Evolutionary conservation across 2,329 filamentous ascomycete species (phyloP).

Genomic region (Elsinoe perseae): DNA sequence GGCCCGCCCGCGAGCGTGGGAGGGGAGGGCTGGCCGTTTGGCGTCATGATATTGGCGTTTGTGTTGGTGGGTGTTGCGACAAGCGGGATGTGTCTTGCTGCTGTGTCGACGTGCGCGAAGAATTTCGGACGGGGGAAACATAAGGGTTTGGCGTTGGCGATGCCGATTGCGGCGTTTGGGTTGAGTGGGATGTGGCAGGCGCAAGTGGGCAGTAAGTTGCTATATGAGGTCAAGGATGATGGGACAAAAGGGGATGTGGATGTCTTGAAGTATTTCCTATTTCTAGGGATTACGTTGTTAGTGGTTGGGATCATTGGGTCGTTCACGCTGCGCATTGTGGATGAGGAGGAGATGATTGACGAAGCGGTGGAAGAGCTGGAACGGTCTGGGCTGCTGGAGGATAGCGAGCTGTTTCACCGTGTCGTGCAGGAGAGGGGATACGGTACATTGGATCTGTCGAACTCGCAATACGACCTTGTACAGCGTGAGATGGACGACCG

Average conservation of each 20-base stretch:
- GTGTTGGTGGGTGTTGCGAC: slow-evolving; percentile 75
- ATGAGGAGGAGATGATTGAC: slow-evolving; percentile 81
- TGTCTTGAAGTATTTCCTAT: slow-evolving; percentile 83
- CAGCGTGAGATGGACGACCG: slow-evolving; percentile 40
- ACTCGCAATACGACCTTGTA: slow-evolving; percentile 41
- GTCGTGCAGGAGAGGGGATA: slow-evolving; percentile 48
- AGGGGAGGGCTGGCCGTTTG: slow-evolving; percentile 60
- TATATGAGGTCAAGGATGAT: slow-evolving; percentile 61
- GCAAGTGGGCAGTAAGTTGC: slow-evolving; percentile 70
- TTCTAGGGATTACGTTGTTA: slow-evolving; percentile 65
- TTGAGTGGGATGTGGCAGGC: slow-evolving; percentile 94
- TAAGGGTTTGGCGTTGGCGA: slow-evolving; percentile 78
- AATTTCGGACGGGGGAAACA: slow-evolving; percentile 89
- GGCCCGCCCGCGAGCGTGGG: slow-evolving; percentile 46
- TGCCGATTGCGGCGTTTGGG: slow-evolving; percentile 87
- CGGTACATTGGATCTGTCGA: slow-evolving; percentile 50
- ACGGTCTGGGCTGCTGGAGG: slow-evolving; percentile 71
- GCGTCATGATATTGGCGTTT: slow-evolving; percentile 79
- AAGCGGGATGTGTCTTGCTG: slow-evolving; percentile 78
- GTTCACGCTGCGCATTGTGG: slow-evolving; percentile 68
- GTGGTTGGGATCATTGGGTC: slow-evolving; percentile 64
- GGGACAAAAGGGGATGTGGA: slow-evolving; percentile 55
- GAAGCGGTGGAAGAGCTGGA: slow-evolving; percentile 87
- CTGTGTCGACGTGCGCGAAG: slow-evolving; percentile 94
- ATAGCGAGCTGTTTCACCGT: slow-evolving; percentile 63